Evolutionary conservation across 2,329 filamentous ascomycete genomes (phyloP).

Genomic region (Penicillium sclerotiorum): DNA sequence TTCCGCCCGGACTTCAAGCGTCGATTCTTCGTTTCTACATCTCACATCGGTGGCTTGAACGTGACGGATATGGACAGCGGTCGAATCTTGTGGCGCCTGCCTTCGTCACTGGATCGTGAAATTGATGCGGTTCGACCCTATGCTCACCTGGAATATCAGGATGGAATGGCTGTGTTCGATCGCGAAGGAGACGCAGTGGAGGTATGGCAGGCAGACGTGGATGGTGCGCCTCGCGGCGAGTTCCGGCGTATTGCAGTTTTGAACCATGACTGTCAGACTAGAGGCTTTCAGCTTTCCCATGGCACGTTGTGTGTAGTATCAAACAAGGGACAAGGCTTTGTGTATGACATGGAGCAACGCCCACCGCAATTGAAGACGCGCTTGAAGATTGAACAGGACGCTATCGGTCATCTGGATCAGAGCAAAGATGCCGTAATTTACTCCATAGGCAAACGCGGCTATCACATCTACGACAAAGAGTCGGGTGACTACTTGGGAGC

Average conservation of each 20-base stretch:
- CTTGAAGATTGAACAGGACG: constrained; percentile 44
- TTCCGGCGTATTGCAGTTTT: constrained; percentile 46
- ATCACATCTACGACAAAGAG: constrained; percentile 46
- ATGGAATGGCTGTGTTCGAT: constrained; percentile 51
- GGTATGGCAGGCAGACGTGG: constrained; percentile 47
- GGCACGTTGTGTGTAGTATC: constrained; percentile 52
- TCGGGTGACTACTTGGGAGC: constrained; percentile 43
- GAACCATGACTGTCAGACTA: constrained; percentile 46
- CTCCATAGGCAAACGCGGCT: constrained; percentile 47
- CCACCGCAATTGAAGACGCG: constrained; percentile 38
- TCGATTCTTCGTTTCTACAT: constrained; percentile 50
- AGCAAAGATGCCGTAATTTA: constrained; percentile 46
- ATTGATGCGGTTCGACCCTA: constrained; percentile 43
- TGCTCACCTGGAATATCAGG: constrained; percentile 52
- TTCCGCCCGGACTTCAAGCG: constrained; percentile 52
- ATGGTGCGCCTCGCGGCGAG: constrained; percentile 38
- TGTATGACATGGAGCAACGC: constrained; percentile 47
- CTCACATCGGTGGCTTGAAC: constrained; percentile 48
- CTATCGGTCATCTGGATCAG: constrained; percentile 51
- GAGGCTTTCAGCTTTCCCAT: constrained; percentile 51
- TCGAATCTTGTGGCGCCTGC: constrained; percentile 41
- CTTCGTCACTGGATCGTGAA: constrained; percentile 28
- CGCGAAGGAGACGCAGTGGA: constrained; percentile 48
- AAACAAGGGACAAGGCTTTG: constrained; percentile 47
- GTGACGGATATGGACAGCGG: constrained; percentile 53